phyloP scores from a whole-genome alignment of 257 asterid genomes.

The Ballota nigra region DNA sequence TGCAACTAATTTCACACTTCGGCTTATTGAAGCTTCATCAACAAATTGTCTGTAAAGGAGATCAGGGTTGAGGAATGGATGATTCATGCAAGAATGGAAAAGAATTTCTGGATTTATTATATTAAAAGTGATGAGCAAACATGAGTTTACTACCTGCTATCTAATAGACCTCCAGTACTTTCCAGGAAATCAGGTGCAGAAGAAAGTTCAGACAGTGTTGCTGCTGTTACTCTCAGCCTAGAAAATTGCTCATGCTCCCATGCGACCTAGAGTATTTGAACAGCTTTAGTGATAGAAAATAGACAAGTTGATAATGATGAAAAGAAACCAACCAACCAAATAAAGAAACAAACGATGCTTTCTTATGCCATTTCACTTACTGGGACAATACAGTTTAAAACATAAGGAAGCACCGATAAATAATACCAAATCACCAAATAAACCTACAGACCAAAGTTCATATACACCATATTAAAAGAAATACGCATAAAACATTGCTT shows the following conservation, averaged over 20 bases:
- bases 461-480: not conserved
- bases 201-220: constrained; percentile 75
- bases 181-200: constrained; percentile 88
- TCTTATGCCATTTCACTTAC: not conserved
- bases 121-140: not conserved
- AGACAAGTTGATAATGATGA: constrained; percentile 15
- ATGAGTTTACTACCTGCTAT: constrained; percentile 59
- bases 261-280: constrained; percentile 67
- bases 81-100: constrained; percentile 22
- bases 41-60: constrained; percentile 50
- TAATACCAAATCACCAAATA: not conserved
- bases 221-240: constrained; percentile 86
- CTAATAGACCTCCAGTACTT: constrained; percentile 71
- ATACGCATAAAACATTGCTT: not conserved
- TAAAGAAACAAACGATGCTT: not conserved
- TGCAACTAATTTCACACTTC: constrained; percentile 79
- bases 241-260: constrained; percentile 99
- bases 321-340: constrained; percentile 10
- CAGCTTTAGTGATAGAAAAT: constrained; percentile 34
- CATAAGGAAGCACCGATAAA: not conserved
- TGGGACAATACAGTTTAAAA: not conserved
- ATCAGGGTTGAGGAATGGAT: constrained; percentile 24
- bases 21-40: constrained; percentile 65
- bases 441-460: constrained; percentile 1
- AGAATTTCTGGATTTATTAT: not conserved